Conservation (phyloP, 495 filamentous ascomycete species). For the Penicillium waksmanii region DNA sequence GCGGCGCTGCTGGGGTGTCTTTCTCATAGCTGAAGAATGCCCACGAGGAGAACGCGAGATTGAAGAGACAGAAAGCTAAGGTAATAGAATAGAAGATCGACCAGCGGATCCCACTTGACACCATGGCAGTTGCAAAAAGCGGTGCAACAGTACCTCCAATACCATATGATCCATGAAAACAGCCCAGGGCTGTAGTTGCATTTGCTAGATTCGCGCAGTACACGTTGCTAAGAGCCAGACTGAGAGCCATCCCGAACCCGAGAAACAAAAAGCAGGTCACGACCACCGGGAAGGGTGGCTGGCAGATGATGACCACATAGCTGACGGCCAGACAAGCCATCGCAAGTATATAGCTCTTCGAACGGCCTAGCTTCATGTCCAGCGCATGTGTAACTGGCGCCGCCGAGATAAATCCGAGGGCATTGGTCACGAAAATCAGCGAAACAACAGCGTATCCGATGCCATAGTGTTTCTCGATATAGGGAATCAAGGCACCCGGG, state of each 20-base stretch:
- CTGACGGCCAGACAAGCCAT: conserved; percentile 53
- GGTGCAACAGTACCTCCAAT: conserved; percentile 72
- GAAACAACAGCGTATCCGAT: conserved; percentile 78
- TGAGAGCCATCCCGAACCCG: conserved; percentile 68
- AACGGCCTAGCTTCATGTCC: conserved; percentile 61
- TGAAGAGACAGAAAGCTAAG: conserved; percentile 47
- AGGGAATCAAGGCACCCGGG: conserved; percentile 74
- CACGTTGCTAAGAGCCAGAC: conserved; percentile 72
- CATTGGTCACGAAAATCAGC: conserved; percentile 78
- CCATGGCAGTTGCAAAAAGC: conserved; percentile 67
- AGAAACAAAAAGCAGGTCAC: conserved; percentile 66
- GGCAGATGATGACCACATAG: conserved; percentile 65
- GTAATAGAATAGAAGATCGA: conserved; percentile 36
- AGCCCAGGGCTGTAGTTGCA: conserved; percentile 62
- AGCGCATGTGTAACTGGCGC: conserved; percentile 62
- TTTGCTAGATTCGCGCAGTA: conserved; percentile 73
- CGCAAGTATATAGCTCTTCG: conserved; percentile 60
- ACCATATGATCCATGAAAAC: conserved; percentile 72
- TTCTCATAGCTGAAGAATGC: conserved; percentile 58
- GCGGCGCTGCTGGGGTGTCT: conserved; percentile 44
- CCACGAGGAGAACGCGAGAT: conserved; percentile 54
- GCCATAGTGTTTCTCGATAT: conserved; percentile 70
- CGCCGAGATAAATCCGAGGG: conserved; percentile 73
- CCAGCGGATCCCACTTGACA: conserved; percentile 38
- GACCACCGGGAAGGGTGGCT: conserved; percentile 70